Percentiles rank a stretch among this genome's conserved stretches.
phyloP scores from a whole-genome alignment of 2,329 filamentous ascomycete species.

The Botrytis porri region DNA sequence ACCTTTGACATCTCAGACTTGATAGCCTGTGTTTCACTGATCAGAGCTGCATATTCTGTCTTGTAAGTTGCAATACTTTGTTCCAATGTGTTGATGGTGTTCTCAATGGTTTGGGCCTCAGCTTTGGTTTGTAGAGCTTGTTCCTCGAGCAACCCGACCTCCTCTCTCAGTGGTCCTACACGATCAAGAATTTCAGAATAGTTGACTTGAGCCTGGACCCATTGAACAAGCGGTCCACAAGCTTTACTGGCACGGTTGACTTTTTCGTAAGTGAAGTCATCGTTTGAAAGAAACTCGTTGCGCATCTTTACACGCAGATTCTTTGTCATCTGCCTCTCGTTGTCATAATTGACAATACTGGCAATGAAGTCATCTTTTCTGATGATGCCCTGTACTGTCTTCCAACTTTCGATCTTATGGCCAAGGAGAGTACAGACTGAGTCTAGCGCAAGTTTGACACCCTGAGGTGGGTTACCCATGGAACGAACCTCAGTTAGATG shows the following conservation, averaged over 20 bases:
- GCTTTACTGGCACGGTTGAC: slow-evolving; percentile 96
- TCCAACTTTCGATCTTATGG: slow-evolving; percentile 88
- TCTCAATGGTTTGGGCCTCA: slow-evolving; percentile 85
- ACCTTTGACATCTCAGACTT: slow-evolving; percentile 95
- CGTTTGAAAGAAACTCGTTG: slow-evolving; percentile 84
- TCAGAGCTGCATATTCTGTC: slow-evolving; percentile 89
- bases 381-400: slow-evolving; percentile 81
- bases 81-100: slow-evolving; percentile 80
- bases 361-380: slow-evolving; percentile 95
- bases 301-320: slow-evolving; percentile 82
- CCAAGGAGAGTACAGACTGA: slow-evolving; percentile 95
- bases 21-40: slow-evolving; percentile 96
- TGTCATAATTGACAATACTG: slow-evolving; percentile 96
- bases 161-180: slow-evolving; percentile 86
- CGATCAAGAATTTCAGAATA: slow-evolving; percentile 97
- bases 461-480: slow-evolving; percentile 87
- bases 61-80: slow-evolving; percentile 93
- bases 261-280: slow-evolving; percentile 93
- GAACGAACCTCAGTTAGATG: slow-evolving; percentile 96
- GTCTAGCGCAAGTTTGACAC: slow-evolving; percentile 88
- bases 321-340: slow-evolving; percentile 90
- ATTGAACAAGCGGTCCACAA: slow-evolving; percentile 93
- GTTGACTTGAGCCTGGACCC: slow-evolving; percentile 94
- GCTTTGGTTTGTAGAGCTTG: slow-evolving; percentile 89
- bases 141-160: slow-evolving; percentile 83